Percentiles rank a stretch among this genome's conserved stretches.
These are phyloP conservation scores for Saccharomycopsis hybrid DNA, from an alignment of 1,139 yeast species.

Conservation along the genomic window DNA sequence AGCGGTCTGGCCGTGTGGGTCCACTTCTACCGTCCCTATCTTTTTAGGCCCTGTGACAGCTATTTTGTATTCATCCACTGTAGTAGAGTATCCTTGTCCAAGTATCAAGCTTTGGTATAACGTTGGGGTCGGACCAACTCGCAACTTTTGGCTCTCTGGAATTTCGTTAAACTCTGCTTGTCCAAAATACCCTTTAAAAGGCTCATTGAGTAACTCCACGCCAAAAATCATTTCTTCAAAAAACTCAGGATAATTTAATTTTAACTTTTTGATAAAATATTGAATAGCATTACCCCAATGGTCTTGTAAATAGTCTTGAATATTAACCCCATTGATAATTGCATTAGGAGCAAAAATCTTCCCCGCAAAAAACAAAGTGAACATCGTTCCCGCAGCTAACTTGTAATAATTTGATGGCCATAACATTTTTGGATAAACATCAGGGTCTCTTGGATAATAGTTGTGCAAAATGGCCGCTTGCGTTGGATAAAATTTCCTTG, in stretches of 20 bases:
- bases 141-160: constrained; percentile 50
- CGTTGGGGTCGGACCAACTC: constrained; percentile 65
- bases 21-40: constrained; percentile 47
- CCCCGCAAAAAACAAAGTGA: constrained; percentile 82
- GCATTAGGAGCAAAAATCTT: constrained; percentile 63
- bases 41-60: constrained; percentile 70
- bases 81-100: constrained; percentile 70
- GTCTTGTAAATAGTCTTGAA: constrained; percentile 69
- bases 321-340: constrained; percentile 59
- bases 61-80: constrained; percentile 61
- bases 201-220: constrained; percentile 84
- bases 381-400: constrained; percentile 74
- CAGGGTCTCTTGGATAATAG: constrained; percentile 35
- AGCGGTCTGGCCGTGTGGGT: constrained; percentile 60
- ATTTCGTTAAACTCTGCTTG: constrained; percentile 39
- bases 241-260: constrained; percentile 44
- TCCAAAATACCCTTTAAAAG: constrained; percentile 62
- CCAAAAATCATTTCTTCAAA: constrained; percentile 56
- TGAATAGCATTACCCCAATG: constrained; percentile 53
- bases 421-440: constrained; percentile 70
- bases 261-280: constrained; percentile 48
- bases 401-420: constrained; percentile 89
- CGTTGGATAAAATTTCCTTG: constrained; percentile 55
- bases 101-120: constrained; percentile 51
- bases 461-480: constrained; percentile 77